A percentile compares a stretch with the other conserved stretches of the same genome.
phyloP scores from a whole-genome alignment of 2,329 filamentous ascomycete genomes.

The Sarocladium kiliense region DNA sequence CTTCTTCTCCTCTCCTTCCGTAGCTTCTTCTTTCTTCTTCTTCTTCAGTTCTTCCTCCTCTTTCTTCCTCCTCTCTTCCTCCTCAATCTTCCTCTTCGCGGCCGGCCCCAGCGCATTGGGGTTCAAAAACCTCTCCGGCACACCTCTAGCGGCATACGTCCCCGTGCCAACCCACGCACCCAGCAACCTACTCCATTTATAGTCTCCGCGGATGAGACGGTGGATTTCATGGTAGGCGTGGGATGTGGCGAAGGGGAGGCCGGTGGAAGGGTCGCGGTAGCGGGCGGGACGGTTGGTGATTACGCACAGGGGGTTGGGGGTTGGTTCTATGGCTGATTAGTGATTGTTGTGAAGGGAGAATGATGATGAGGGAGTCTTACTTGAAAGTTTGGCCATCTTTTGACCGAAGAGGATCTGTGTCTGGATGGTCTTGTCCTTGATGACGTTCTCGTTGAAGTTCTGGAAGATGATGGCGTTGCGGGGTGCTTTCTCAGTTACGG shows the following conservation, averaged over 20 bases:
- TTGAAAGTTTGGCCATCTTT: conserved; percentile 52
- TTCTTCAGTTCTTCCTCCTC: conserved; percentile 11
- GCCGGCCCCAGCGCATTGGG: conserved; percentile 20
- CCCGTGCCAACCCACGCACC: conserved; percentile 77
- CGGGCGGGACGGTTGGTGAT: conserved; percentile 78
- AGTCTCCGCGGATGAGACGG: conserved; percentile 65
- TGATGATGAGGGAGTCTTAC: conserved; percentile 29
- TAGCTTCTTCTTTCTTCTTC: conserved; percentile 10
- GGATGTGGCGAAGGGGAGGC: conserved; percentile 73
- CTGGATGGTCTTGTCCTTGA: conserved; percentile 52
- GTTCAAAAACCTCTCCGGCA: conserved; percentile 69
- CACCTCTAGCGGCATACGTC: conserved; percentile 63
- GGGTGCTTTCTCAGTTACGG: conserved; percentile 31
- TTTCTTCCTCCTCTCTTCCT: conserved; percentile 17
- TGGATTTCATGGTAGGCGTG: conserved; percentile 80
- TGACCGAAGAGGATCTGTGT: conserved; percentile 54
- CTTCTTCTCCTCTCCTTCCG: conserved; percentile 2
- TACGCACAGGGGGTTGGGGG: conserved; percentile 58
- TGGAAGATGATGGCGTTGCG: conserved; percentile 55
- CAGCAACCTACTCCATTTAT: conserved; percentile 75
- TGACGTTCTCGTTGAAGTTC: conserved; percentile 52
- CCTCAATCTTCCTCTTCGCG: conserved; percentile 15
- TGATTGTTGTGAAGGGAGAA: background rate
- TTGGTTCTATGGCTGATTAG: conserved; percentile 38
- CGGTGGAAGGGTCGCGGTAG: conserved; percentile 81